A percentile compares a stretch with the other conserved stretches of the same genome.
phyloP scores from a whole-genome alignment of 805 yeast genomes.

The Candida sphagnicola region DNA sequence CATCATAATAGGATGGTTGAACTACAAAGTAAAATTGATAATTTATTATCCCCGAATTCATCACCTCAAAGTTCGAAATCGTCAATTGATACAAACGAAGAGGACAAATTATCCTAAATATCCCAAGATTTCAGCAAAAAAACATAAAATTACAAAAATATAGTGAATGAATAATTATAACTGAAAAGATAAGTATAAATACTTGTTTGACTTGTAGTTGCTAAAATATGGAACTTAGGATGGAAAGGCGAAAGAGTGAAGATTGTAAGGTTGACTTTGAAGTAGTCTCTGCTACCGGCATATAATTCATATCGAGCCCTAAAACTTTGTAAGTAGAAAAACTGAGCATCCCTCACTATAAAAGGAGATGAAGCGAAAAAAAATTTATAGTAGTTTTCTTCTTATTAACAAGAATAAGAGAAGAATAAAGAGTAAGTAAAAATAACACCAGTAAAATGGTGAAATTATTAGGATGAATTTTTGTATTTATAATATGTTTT shows the following conservation, averaged over 20 bases:
- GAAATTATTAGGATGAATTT: constrained; percentile 31
- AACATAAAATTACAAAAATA: no score
- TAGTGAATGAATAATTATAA: no score
- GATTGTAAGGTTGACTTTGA: no score
- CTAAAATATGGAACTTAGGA: no score
- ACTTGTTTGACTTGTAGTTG: no score
- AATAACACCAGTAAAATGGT: neutral
- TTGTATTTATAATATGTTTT: constrained; percentile 45
- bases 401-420: neutral
- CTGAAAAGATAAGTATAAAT: no score
- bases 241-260: no score
- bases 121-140: no score
- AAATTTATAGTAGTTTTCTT: neutral
- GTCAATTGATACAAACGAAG: neutral
- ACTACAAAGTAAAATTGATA: constrained; percentile 27
- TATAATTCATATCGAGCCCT: neutral
- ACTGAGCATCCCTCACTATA: neutral
- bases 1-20: constrained; percentile 31
- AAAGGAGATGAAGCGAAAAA: neutral
- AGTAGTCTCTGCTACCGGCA: no score
- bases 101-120: no score
- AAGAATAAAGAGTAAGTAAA: neutral
- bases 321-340: neutral
- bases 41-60: neutral
- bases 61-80: neutral